A percentile compares a stretch with the other conserved stretches of the same genome.
These are phyloP conservation scores for Cystobasidiaceae sp. DNA, from an alignment of 1,284 basidiomycete genomes.

Conservation along the genomic window DNA sequence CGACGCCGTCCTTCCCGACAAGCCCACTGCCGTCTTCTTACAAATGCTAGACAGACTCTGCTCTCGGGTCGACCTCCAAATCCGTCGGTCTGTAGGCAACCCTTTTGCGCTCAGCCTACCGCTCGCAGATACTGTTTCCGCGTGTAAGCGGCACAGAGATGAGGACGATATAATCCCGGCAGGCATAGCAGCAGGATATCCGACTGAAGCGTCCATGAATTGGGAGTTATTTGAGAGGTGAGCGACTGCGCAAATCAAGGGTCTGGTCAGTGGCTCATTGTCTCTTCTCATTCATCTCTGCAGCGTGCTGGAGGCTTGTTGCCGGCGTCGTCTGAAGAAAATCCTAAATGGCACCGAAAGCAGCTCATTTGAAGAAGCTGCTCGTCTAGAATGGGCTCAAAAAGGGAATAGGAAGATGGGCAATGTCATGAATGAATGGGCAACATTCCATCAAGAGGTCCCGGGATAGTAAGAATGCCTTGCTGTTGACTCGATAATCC, in stretches of 20 bases:
- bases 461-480: conserved; percentile 39
- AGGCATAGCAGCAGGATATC: conserved; percentile 34
- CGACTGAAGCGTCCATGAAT: conserved; percentile 16
- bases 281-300: conserved; percentile 1
- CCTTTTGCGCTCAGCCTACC: conserved; percentile 31
- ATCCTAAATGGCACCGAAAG: conserved; percentile 15
- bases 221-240: conserved; percentile 32
- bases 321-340: conserved; percentile 2
- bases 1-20: conserved; percentile 26
- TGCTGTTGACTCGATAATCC: neutral
- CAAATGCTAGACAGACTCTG: conserved; percentile 32
- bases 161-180: conserved; percentile 35
- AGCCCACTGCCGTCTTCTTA: conserved; percentile 30
- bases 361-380: conserved; percentile 33
- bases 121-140: conserved; percentile 26
- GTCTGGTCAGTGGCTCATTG: conserved; percentile 30
- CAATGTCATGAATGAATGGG: conserved; percentile 32
- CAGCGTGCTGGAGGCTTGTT: neutral
- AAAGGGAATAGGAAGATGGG: conserved; percentile 29
- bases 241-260: neutral
- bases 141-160: conserved; percentile 36
- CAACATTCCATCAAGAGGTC: conserved; percentile 36
- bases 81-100: conserved; percentile 20
- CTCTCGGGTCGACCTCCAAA: conserved; percentile 11
- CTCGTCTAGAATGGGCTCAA: conserved; percentile 26